Conservation (phyloP, 106 monocot species). For the Chionographis japonica region DNA sequence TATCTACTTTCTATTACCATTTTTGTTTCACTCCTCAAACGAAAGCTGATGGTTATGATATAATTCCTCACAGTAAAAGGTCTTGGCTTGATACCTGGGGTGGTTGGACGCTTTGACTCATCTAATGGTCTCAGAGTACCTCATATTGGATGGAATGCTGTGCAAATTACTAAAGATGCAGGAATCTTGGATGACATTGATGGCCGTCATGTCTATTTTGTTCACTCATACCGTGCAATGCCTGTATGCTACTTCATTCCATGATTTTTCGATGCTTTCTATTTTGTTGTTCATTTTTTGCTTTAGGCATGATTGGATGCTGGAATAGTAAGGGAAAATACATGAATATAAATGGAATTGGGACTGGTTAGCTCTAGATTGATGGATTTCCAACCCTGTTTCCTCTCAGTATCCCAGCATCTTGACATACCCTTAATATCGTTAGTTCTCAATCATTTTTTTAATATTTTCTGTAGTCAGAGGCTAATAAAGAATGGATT, state of each 20-base stretch:
- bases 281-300: not conserved
- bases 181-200: constrained; percentile 69
- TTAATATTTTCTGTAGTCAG: constrained; percentile 49
- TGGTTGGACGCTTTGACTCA: constrained; percentile 72
- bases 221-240: constrained; percentile 85
- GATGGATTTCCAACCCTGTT: too few relatives aligned
- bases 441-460: constrained; percentile 4
- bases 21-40: too few relatives aligned
- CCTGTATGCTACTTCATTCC: constrained; percentile 53
- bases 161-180: constrained; percentile 53
- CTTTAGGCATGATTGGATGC: not conserved
- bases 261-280: not conserved
- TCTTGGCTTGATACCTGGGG: constrained; percentile 85
- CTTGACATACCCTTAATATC: not conserved
- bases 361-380: too few relatives aligned
- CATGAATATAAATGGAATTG: too few relatives aligned
- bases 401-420: too few relatives aligned
- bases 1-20: too few relatives aligned
- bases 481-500: constrained; percentile 87
- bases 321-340: not conserved
- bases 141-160: constrained; percentile 90
- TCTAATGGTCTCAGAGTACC: constrained; percentile 71
- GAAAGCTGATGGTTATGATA: constrained; percentile 2
- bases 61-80: constrained; percentile 62
- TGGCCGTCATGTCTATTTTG: constrained; percentile 90